A percentile compares a stretch with the other conserved stretches of the same genome.
These are phyloP conservation scores for Trypanosoma cruzi DNA, from an alignment of 208 protist species.

Conservation along the genomic window DNA sequence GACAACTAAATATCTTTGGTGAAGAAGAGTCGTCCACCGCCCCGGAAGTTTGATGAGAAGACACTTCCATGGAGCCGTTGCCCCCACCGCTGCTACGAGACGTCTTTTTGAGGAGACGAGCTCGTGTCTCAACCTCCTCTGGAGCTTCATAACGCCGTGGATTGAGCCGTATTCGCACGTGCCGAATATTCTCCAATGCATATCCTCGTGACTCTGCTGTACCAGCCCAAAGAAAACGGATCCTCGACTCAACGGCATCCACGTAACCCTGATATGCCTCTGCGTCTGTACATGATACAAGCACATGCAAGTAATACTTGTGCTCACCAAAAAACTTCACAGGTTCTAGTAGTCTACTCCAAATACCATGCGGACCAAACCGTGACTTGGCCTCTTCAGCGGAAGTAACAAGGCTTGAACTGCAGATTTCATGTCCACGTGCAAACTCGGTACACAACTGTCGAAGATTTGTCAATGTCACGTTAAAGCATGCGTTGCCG, in stretches of 20 bases:
- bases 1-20: conserved; percentile 25
- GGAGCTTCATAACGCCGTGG: conserved; percentile 83
- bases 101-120: conserved; percentile 32
- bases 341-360: conserved; percentile 81
- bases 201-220: conserved; percentile 69
- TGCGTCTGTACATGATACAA: conserved; percentile 70
- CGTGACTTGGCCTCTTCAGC: conserved; percentile 49
- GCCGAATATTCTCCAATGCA: conserved; percentile 72
- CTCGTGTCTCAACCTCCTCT: conserved; percentile 59
- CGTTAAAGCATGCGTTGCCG: conserved; percentile 98
- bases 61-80: neutral
- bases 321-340: conserved; percentile 82
- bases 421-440: conserved; percentile 88
- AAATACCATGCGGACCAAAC: conserved; percentile 75
- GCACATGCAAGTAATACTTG: conserved; percentile 85
- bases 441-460: conserved; percentile 96
- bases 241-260: conserved; percentile 87
- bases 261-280: conserved; percentile 84
- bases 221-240: conserved; percentile 83
- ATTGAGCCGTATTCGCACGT: conserved; percentile 79
- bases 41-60: neutral
- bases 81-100: neutral
- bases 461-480: conserved; percentile 93
- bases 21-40: neutral
- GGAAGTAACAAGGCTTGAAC: conserved; percentile 39